Evolutionary conservation across 495 filamentous ascomycete species (phyloP), one percentile per base, ranked within the genome.

Genomic region (Xylaria telfairii): DNA sequence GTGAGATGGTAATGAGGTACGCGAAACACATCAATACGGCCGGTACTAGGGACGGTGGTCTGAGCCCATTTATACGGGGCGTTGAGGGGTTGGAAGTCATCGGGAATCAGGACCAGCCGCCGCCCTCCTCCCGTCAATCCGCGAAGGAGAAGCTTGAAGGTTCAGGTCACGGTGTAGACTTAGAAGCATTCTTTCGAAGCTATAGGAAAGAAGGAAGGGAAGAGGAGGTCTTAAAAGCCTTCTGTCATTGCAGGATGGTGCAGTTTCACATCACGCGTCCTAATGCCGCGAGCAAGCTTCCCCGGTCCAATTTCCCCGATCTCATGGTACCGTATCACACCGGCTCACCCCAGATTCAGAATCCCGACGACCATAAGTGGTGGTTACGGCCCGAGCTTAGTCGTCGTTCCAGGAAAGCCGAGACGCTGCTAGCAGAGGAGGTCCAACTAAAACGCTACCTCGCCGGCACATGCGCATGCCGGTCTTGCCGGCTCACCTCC

Each of bases 391-490:
- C 72, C 19, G 32, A 3, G 12, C 42, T 56, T 30, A 42, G 28
- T 34, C 4, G 51, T 19, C 26, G 24, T 53, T 74, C 81, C 79
- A 51, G 81, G 86, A 30, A 42, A 15, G 13, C 19, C 19, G 37
- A 32, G 37, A 10, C 32, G 10, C 13, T 2, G 6, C n/a, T 21
- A n/a, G 7, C 37, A 30, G n/a, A 44, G 30, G 30, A 32, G 47
- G 49, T 3, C 24, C 41, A 30, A 0, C 85, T 87, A 30, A 78
- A 75, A n/a, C 86, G 82, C 56, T 93, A 89, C 78, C 80, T 91
- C 2, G 87, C 89, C 10, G 90, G 90, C 5, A 86, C 86, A n/a
- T 93, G 91, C 75, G 83, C 84, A 0, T 93, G 91, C 77, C 79
- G 75, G 5, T 87, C 87, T 3, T 94, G 92, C 78, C 87, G 91